phyloP scores from a whole-genome alignment of 2,329 filamentous ascomycete species.

The Ophiocordyceps camponoti-floridani region DNA sequence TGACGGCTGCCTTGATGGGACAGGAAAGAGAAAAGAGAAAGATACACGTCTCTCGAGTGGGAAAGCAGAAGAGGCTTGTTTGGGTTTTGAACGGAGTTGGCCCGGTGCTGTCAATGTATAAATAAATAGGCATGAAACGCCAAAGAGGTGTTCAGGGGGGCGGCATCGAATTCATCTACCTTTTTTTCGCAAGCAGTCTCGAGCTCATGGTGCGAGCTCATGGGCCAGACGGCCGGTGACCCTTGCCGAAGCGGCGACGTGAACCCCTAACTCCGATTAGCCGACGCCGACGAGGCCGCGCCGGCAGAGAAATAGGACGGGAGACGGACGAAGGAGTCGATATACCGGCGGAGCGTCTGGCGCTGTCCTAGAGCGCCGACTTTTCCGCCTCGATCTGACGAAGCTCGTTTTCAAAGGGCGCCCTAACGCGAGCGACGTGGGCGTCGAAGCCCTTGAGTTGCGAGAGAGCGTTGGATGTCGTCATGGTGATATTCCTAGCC shows the following conservation, averaged over 20 bases:
- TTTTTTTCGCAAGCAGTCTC: no score
- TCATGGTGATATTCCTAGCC: slow-evolving; percentile 6
- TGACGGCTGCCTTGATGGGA: slow-evolving; percentile 8
- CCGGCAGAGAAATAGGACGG: neutral
- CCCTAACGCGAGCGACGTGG: slow-evolving; percentile 4
- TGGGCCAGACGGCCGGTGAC: no score
- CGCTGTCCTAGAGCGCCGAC: neutral
- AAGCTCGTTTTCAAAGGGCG: slow-evolving; percentile 7
- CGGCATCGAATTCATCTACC: neutral
- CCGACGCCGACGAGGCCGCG: no score
- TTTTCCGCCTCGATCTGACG: slow-evolving; percentile 1
- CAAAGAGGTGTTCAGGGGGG: neutral
- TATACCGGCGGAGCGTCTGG: neutral
- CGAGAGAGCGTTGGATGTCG: slow-evolving; percentile 5
- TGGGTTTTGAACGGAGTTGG: slow-evolving; percentile 11
- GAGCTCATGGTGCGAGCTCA: no score
- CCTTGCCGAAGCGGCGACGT: no score
- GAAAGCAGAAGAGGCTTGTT: slow-evolving; percentile 15
- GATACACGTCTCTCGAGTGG: slow-evolving; percentile 13
- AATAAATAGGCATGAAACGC: neutral
- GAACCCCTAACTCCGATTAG: no score
- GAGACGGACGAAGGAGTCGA: neutral
- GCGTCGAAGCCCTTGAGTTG: slow-evolving; percentile 9
- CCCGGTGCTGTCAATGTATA: slow-evolving; percentile 19
- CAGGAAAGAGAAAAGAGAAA: slow-evolving; percentile 5